Evolutionary conservation across 495 filamentous ascomycete species (phyloP), one percentile per base, ranked within the genome.

Genomic region (Rostrohypoxylon terebratum): DNA sequence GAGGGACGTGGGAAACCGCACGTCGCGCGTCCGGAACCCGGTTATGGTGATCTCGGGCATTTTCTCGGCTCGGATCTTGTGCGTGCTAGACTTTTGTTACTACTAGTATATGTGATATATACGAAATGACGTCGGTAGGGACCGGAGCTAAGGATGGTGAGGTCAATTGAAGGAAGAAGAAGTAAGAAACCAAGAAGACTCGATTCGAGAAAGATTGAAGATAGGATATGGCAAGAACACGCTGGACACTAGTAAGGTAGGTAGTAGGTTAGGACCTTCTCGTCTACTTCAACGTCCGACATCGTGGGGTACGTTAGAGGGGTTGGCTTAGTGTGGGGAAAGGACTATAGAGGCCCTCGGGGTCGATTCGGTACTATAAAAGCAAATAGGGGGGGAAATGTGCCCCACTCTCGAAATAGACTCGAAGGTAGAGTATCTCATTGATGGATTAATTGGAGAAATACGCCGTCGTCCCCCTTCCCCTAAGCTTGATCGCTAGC

Each of bases 1-100:
- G 50, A 98, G 88, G 42, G 94, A 97, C 50, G 94, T 98, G 36
- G 94, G 94, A 83, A 97, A 97, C 77, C 94, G 89, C 78, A 97
- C 92, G 83, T 97, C 94, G 72, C 92, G 87, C 51, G 93, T 94
- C 70, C 86, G 86, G 78, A 88, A 92, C 63, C 89, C 86, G 60
- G 92, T 95, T 80, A 97, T 95, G 34, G 90, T 95, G 73, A 96
- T 89, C 85, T 88, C 84, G 40, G 80, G 66, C 83, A 86, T 87
- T 20, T 42, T 47, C 70, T 68, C 3, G 9, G 28, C 23, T 54
- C 13, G 16, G 18, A 6, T 21, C 50, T 58, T 11, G 2, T 38
- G 8, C 8, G 13, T 1, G 1, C 8, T 38, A 11, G 8, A 11
- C 16, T 11, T 40, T 18, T 8, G 34, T 23, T 4, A 38, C 36